These are phyloP conservation scores for Hypericum perforatum DNA, from an alignment of 345 rosid genomes.

Conservation along the genomic window DNA sequence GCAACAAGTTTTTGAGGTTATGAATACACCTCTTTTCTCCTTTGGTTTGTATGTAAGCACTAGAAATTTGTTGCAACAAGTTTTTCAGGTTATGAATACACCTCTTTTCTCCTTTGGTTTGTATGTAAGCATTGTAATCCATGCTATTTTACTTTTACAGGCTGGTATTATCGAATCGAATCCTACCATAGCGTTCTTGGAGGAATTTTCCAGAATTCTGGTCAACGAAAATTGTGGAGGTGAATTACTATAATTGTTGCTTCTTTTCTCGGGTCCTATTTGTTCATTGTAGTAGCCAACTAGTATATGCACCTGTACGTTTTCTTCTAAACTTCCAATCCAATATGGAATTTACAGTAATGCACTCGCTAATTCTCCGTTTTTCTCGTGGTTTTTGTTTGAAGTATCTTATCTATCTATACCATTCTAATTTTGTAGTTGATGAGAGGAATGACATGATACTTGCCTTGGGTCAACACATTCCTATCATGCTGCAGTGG, in stretches of 20 bases:
- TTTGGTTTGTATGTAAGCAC: no score
- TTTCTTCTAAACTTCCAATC: no score
- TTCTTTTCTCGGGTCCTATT: constrained; percentile 2
- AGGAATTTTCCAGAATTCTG: constrained; percentile 54
- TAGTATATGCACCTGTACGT: not conserved
- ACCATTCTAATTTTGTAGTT: constrained; percentile 39
- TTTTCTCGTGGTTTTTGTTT: constrained; percentile 4
- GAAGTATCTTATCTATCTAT: constrained; percentile 14
- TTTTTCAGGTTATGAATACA: constrained; percentile 98
- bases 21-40: no score
- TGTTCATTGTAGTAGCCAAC: constrained; percentile 8
- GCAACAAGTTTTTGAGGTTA: no score
- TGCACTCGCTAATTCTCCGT: no score
- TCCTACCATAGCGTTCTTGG: constrained; percentile 49
- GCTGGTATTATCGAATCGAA: constrained; percentile 62
- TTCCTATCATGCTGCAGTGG: constrained; percentile 76
- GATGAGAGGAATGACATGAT: constrained; percentile 62
- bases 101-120: no score
- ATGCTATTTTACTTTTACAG: constrained; percentile 32
- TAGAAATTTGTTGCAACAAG: constrained; percentile 89
- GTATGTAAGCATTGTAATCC: constrained; percentile 1
- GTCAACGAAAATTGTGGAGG: constrained; percentile 87
- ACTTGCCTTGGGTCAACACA: constrained; percentile 49
- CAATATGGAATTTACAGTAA: no score
- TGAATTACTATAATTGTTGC: constrained; percentile 21